phyloP scores from a whole-genome alignment of 768 basidiomycete genomes.

The Polyporus arcularius region DNA sequence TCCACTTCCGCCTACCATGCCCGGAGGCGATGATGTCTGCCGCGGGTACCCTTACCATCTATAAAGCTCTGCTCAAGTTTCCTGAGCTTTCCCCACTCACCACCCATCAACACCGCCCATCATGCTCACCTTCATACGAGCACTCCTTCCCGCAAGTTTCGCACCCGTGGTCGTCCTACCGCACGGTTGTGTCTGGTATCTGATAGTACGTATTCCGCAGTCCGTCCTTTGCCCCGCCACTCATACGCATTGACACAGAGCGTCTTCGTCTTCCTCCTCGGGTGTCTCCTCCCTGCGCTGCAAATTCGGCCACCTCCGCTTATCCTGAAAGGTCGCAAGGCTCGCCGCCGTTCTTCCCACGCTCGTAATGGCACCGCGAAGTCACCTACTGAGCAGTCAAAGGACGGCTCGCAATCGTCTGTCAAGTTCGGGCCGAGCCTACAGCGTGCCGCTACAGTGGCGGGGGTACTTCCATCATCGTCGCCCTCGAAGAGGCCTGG shows the following conservation, averaged over 20 bases:
- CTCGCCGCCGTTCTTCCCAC: neutral
- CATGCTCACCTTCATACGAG: neutral
- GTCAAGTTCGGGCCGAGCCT: too few species aligned
- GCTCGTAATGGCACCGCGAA: neutral
- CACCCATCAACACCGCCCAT: conserved; percentile 1
- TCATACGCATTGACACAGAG: conserved; percentile 1
- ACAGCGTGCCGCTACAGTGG: too few species aligned
- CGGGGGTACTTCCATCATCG: too few species aligned
- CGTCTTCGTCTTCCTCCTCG: conserved; percentile 11
- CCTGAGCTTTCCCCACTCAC: neutral
- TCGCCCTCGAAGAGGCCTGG: neutral
- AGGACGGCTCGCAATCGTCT: too few species aligned
- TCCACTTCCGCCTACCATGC: too few species aligned
- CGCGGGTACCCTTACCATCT: too few species aligned
- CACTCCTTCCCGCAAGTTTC: neutral
- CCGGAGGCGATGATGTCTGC: too few species aligned
- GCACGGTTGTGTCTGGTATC: conserved; percentile 12
- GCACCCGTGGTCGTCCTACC: conserved; percentile 11
- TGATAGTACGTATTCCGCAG: neutral
- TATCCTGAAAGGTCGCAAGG: neutral
- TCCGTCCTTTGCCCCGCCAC: neutral
- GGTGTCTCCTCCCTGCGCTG: conserved; percentile 5
- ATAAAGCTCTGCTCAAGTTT: neutral
- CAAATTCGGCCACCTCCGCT: conserved; percentile 5
- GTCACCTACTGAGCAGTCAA: neutral